These are phyloP conservation scores for Aspergillus sp. DNA, from an alignment of 2,329 filamentous ascomycete genomes.

Conservation along the genomic window DNA sequence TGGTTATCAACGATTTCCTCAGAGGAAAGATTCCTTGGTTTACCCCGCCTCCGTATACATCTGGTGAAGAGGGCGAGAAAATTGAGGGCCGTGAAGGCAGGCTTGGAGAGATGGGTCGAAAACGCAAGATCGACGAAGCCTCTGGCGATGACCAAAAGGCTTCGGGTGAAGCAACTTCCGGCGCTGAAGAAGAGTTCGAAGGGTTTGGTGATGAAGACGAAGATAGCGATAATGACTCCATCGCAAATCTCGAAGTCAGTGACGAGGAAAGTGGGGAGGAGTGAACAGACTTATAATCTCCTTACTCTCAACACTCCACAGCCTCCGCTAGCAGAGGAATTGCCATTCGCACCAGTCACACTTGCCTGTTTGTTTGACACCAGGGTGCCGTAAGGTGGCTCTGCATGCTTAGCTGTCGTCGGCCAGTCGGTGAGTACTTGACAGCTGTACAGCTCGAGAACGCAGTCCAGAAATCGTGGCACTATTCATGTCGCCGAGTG, in stretches of 20 bases:
- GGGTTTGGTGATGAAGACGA: slow-evolving; percentile 42
- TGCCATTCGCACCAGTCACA: neutral
- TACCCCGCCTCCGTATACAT: slow-evolving; percentile 68
- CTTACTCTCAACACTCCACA: neutral
- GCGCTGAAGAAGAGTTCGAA: slow-evolving; percentile 34
- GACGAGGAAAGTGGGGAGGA: slow-evolving; percentile 45
- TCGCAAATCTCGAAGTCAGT: slow-evolving; percentile 44
- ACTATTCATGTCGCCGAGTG: slow-evolving; percentile 2
- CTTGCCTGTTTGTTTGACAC: neutral
- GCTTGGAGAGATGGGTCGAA: slow-evolving; percentile 78
- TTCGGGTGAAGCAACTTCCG: slow-evolving; percentile 35
- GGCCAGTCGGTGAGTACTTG: slow-evolving; percentile 3
- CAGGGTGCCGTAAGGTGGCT: neutral
- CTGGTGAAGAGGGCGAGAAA: slow-evolving; percentile 50
- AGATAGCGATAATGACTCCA: slow-evolving; percentile 44
- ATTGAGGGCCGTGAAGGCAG: slow-evolving; percentile 73
- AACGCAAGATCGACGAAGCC: slow-evolving; percentile 69
- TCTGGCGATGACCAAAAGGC: slow-evolving; percentile 30
- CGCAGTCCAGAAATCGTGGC: slow-evolving; percentile 4
- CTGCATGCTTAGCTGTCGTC: slow-evolving; percentile 4
- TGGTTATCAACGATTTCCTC: slow-evolving; percentile 95
- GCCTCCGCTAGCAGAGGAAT: neutral
- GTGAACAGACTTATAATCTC: slow-evolving; percentile 17
- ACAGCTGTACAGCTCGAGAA: slow-evolving; percentile 7
- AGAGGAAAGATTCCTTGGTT: slow-evolving; percentile 97